phyloP scores from a whole-genome alignment of 2,329 filamentous ascomycete genomes.

The Cladosporium sp. region DNA sequence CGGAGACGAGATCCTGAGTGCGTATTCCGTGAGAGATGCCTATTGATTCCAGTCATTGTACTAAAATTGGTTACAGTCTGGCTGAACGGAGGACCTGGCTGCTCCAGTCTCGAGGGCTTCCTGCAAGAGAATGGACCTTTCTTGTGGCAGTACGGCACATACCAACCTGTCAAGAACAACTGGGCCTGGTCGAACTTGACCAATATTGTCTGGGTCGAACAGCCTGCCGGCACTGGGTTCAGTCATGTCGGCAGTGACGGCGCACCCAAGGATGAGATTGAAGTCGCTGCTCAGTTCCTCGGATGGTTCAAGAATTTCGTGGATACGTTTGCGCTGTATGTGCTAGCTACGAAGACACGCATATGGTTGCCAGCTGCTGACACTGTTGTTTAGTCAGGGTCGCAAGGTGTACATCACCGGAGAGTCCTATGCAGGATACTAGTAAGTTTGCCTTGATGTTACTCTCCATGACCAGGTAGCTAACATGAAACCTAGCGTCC shows the following conservation, averaged over 20 bases:
- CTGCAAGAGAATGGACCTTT: constrained; percentile 50
- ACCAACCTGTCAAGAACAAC: constrained; percentile 47
- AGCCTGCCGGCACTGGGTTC: constrained; percentile 45
- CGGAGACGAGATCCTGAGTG: constrained; percentile 41
- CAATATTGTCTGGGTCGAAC: constrained; percentile 49
- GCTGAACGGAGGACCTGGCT: constrained; percentile 48
- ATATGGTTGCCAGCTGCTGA: not conserved
- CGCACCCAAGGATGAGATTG: constrained; percentile 41
- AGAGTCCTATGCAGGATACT: constrained; percentile 46
- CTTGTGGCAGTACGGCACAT: constrained; percentile 49
- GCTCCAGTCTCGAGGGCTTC: constrained; percentile 48
- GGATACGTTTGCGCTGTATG: constrained; percentile 26
- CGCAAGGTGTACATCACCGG: constrained; percentile 66
- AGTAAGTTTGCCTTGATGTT: constrained; percentile 1
- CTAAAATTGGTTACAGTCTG: constrained; percentile 30
- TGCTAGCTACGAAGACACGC: not conserved
- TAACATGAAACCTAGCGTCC: constrained; percentile 45
- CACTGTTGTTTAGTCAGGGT: constrained; percentile 41
- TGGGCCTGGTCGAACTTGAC: constrained; percentile 55
- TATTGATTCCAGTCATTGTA: not conserved
- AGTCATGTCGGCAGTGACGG: constrained; percentile 35
- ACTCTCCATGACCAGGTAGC: not conserved
- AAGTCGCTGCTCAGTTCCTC: constrained; percentile 44
- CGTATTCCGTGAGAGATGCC: not conserved
- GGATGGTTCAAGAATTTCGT: constrained; percentile 53